Conservation (phyloP, 2,329 filamentous ascomycete genomes). For the Fusarium virguliforme region DNA sequence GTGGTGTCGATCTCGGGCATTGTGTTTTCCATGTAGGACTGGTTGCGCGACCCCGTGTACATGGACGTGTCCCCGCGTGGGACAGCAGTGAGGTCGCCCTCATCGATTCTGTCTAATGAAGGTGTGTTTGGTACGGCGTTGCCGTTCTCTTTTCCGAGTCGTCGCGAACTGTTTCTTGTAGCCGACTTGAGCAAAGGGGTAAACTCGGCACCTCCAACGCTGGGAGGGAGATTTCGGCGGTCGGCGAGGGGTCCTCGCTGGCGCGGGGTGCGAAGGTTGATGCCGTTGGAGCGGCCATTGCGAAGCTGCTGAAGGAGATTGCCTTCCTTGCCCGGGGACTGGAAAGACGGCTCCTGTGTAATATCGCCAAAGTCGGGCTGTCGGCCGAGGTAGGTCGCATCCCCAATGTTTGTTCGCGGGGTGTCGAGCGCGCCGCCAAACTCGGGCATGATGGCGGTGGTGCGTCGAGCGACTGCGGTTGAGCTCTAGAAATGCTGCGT, state of each 20-base stretch:
- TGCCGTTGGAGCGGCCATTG: constrained; percentile 72
- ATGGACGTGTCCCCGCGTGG: constrained; percentile 82
- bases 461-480: constrained; percentile 24
- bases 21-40: constrained; percentile 78
- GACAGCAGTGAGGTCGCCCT: constrained; percentile 82
- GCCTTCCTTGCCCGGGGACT: constrained; percentile 78
- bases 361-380: constrained; percentile 81
- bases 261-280: constrained; percentile 81
- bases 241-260: constrained; percentile 79
- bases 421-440: constrained; percentile 81
- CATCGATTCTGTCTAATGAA: constrained; percentile 75
- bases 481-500: constrained; percentile 43
- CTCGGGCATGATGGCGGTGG: constrained; percentile 71
- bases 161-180: constrained; percentile 80
- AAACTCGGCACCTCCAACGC: constrained; percentile 83
- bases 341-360: constrained; percentile 90
- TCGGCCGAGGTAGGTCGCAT: constrained; percentile 84
- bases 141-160: constrained; percentile 74
- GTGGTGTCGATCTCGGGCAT: constrained; percentile 83
- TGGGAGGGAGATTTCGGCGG: constrained; percentile 78
- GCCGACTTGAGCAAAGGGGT: constrained; percentile 91
- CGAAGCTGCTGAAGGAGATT: constrained; percentile 84
- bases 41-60: constrained; percentile 76
- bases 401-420: constrained; percentile 86
- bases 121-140: constrained; percentile 77